Conservation (phyloP, 2,329 filamentous ascomycete species). For the Colletotrichum zoysiae region DNA sequence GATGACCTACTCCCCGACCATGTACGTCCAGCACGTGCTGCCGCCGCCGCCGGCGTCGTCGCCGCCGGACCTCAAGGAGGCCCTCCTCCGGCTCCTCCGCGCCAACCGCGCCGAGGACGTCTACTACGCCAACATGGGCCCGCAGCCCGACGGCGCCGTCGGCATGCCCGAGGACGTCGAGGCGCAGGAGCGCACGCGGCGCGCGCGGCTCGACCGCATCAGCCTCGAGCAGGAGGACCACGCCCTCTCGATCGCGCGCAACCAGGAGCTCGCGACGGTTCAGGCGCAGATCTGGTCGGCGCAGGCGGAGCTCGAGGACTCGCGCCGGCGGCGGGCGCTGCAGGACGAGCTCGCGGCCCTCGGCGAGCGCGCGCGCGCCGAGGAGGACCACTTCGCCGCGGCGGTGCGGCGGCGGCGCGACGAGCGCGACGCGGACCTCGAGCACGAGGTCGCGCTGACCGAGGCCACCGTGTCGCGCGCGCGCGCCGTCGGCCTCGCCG, state of each 20-base stretch:
- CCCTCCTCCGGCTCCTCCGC: slow-evolving; percentile 62
- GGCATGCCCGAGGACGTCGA: slow-evolving; percentile 65
- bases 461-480: slow-evolving; percentile 60
- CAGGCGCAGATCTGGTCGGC: slow-evolving; percentile 64
- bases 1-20: slow-evolving; percentile 73
- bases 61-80: slow-evolving; percentile 54
- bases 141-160: slow-evolving; percentile 65
- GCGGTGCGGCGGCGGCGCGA: slow-evolving; percentile 53
- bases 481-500: slow-evolving; percentile 60
- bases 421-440: slow-evolving; percentile 53
- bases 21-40: slow-evolving; percentile 67
- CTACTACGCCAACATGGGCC: slow-evolving; percentile 65
- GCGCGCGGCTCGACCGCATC: slow-evolving; percentile 59
- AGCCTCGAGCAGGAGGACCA: slow-evolving; percentile 64
- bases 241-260: slow-evolving; percentile 59
- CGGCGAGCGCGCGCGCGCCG: slow-evolving; percentile 59
- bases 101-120: slow-evolving; percentile 66
- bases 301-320: slow-evolving; percentile 65
- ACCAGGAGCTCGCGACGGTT: slow-evolving; percentile 63
- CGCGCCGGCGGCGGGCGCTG: slow-evolving; percentile 60
- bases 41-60: slow-evolving; percentile 53
- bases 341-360: slow-evolving; percentile 59
- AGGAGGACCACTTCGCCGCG: slow-evolving; percentile 58
- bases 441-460: slow-evolving; percentile 62
- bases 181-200: slow-evolving; percentile 63